Base-by-base conservation (phyloP, 1,139 yeast species). In the Spathaspora sp. region DNA sequence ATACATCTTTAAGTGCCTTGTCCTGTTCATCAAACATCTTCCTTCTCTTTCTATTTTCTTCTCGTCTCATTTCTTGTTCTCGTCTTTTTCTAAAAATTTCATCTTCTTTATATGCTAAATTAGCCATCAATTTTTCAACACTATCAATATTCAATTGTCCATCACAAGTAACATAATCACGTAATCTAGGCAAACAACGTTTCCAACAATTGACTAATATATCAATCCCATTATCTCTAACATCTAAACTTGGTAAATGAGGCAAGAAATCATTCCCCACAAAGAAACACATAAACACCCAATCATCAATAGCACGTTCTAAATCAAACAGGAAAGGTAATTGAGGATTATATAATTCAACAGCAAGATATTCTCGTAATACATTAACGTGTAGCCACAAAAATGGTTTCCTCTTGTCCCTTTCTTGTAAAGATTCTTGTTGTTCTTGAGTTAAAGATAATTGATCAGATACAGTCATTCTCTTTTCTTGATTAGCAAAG, bases 231-330 rank as follows among this genome's bases (percentile, higher is more conserved):
- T 89, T 89, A 64, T 95, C 98, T 56, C 99, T 81, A 39, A 93
- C 97, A 61, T 93, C 97, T 51, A 95, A 75, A 44, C 95, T 84
- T 6, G 99, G 99, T 54, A 95, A 72, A 67, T 93, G 99, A 2
- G 99, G 99, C 60, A 95, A 74, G 75, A 95, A 95, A 81, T 95
- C 99, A 63, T 95, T 95, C 64, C 99, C 99, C 48, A 93, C 96
- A 63, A 95, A 95, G 72, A 95, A 95, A 77, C 98, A 93, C 91
- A 95, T 86, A 56, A 95, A 95, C 15, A 95, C 91, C 99, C 99
- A 95, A 68, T 95, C 99, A 63, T 95, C 99, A 51, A 95, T 85
- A 2, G 98, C 97, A 48, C 99, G 77, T 67, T 95, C 99, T 50
- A 90, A 68, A 61, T 93, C 97, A 67, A 86, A 90, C 15, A 83